Evolutionary conservation across 1,139 yeast genomes (phyloP), one percentile per base, ranked within the genome.

Genomic region (Sugiyamaella neomexicana): DNA sequence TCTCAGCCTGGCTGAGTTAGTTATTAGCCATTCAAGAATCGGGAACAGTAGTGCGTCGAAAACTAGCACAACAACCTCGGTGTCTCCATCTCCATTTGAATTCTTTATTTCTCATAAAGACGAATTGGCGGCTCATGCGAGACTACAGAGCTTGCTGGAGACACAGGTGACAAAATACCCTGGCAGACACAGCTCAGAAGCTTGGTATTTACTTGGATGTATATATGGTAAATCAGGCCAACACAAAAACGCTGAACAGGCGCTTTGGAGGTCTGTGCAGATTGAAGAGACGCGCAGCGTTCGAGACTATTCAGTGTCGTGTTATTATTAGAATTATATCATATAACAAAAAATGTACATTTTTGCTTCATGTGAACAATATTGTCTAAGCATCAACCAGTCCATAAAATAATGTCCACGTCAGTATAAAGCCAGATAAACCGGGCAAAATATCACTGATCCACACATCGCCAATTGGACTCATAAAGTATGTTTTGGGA

Each of bases 401-500:
- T 0, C 93, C 95, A 70, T 81, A 85, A 46, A 85, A 80, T 66
- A 89, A 75, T 60, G 96, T 86, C 96, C 96, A 89, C 76, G 86
- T 82, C 85, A 89, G 85, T 27, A 86, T 75, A 65, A 75, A 89
- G 15, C 93, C 89, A 2, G 91, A 81, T 13, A 86, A 65, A 55
- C 83, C 83, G 39, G 83, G 73, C 15, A 80, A 72, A 5, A 86
- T 59, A 13, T 85, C 82, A 46, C 77, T 81, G 2, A 84, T 52
- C 58, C 83, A 78, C 0, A 89, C 70, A 55, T 82, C 85, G 42
- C 74, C 75, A 1, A 79, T n/a, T 0, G 90, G 87, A 39, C 68
- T 74, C 31, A 73, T 69, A 65, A 79, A 87, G 68, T 76, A 87
- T 50, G 68, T 67, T 2, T 64, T 56, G 0, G 86, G 80, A 5